A percentile compares a stretch with the other conserved stretches of the same genome.
phyloP scores from a whole-genome alignment of 1,139 yeast species.

The Suhomyces wounanorum region DNA sequence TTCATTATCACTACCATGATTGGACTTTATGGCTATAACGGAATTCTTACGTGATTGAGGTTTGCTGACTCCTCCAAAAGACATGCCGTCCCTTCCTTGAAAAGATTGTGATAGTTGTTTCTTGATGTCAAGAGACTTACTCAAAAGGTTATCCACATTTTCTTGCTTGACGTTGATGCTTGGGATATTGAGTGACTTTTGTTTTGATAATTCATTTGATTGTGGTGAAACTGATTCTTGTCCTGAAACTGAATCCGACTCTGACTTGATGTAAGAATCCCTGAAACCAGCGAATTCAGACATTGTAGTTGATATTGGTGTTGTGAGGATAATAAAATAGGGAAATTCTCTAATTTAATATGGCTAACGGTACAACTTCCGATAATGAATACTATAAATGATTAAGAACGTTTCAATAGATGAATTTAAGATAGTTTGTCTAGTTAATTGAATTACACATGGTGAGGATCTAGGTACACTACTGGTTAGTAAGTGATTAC shows the following conservation, averaged over 20 bases:
- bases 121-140: slow-evolving; percentile 40
- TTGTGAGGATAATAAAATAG: background rate
- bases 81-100: slow-evolving; percentile 22
- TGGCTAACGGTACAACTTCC: background rate
- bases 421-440: background rate
- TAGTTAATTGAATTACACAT: background rate
- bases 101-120: slow-evolving; percentile 47
- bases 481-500: background rate
- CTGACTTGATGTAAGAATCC: slow-evolving; percentile 23
- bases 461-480: background rate
- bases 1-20: slow-evolving; percentile 34
- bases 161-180: slow-evolving; percentile 34
- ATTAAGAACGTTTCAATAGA: background rate
- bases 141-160: slow-evolving; percentile 30
- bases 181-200: slow-evolving; percentile 28
- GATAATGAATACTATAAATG: background rate
- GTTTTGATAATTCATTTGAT: slow-evolving; percentile 18
- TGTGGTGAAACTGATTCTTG: slow-evolving; percentile 22
- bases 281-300: slow-evolving; percentile 28
- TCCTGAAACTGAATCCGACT: slow-evolving; percentile 22
- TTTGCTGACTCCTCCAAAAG: slow-evolving; percentile 40
- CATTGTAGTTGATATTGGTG: slow-evolving; percentile 13
- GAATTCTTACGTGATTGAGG: slow-evolving; percentile 46
- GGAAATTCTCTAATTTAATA: background rate
- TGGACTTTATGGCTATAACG: slow-evolving; percentile 30